Conservation (phyloP, 345 rosid genomes). For the Erucastrum elatum region DNA sequence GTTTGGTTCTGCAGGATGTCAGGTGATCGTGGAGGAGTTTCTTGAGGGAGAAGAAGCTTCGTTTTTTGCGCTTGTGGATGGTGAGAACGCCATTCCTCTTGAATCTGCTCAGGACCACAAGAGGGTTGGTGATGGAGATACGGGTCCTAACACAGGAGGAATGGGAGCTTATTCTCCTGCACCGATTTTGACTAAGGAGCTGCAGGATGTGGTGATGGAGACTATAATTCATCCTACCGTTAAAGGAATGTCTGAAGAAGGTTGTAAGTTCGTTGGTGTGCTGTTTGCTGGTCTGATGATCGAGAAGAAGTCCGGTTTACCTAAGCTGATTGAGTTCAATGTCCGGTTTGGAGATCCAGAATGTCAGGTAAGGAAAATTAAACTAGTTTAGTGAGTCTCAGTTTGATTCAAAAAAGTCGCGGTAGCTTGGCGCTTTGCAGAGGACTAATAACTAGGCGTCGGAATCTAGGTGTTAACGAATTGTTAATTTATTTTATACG, state of each 20-base stretch:
- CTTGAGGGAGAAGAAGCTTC: slow-evolving; percentile 97
- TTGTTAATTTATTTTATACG: too few relatives aligned
- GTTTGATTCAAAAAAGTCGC: background rate
- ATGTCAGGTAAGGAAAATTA: slow-evolving; percentile 66
- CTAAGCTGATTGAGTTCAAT: slow-evolving; percentile 96
- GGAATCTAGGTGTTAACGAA: too few relatives aligned
- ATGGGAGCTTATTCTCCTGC: slow-evolving; percentile 99
- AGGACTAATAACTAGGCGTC: too few relatives aligned
- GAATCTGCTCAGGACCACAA: slow-evolving; percentile 98
- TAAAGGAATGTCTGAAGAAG: slow-evolving; percentile 89
- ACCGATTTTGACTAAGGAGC: slow-evolving; percentile 70
- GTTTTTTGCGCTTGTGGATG: slow-evolving; percentile 90
- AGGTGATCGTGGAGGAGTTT: slow-evolving; percentile 73
- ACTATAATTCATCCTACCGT: slow-evolving; percentile 84
- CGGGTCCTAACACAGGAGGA: slow-evolving; percentile 94
- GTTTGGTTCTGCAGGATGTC: slow-evolving; percentile 88
- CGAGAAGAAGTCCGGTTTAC: slow-evolving; percentile 86
- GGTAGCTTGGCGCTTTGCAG: background rate
- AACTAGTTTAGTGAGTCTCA: background rate
- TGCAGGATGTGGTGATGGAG: slow-evolving; percentile 75
- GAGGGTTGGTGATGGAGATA: slow-evolving; percentile 97
- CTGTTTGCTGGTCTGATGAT: slow-evolving; percentile 93
- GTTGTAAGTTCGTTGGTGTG: slow-evolving; percentile 91
- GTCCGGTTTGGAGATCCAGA: slow-evolving; percentile 99
- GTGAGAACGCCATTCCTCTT: slow-evolving; percentile 84